Evolutionary conservation across 2,329 filamentous ascomycete genomes (phyloP).

Genomic region (Annulohypoxylon truncatum): DNA sequence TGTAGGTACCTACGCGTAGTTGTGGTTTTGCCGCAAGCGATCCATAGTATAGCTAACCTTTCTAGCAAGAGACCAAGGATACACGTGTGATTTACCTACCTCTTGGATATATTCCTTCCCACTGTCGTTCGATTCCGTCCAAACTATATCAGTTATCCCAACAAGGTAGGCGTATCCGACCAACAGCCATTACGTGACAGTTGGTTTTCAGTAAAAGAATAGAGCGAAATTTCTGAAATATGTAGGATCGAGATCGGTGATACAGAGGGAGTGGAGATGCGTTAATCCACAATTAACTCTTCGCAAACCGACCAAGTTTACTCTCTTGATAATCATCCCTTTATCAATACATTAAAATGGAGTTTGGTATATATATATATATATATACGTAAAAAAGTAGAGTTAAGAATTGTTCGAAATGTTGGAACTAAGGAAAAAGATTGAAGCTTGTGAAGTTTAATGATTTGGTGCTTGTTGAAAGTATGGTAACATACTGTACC

Average conservation of each 20-base stretch:
- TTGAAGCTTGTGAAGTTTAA: neutral
- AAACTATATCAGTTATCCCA: neutral
- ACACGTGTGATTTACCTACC: neutral
- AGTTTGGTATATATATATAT: too few relatives aligned
- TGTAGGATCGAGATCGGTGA: neutral
- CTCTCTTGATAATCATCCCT: too few relatives aligned
- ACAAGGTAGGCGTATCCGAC: constrained; percentile 13
- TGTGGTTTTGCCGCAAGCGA: neutral
- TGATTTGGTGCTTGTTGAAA: too few relatives aligned
- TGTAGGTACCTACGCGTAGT: neutral
- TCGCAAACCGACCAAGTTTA: neutral
- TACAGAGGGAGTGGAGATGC: neutral
- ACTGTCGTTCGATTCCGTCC: neutral
- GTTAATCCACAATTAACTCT: neutral
- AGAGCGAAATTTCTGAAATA: neutral
- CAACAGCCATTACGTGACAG: neutral
- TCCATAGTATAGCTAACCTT: neutral
- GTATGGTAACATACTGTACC: too few relatives aligned
- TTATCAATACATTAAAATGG: too few relatives aligned
- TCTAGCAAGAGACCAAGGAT: neutral
- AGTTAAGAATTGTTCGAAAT: too few relatives aligned
- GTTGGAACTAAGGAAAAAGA: neutral
- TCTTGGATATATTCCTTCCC: neutral
- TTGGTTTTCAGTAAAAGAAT: neutral
- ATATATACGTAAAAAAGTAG: too few relatives aligned